Base-by-base conservation (phyloP, 1,284 basidiomycete species). In the Rugosomyces carneus region DNA sequence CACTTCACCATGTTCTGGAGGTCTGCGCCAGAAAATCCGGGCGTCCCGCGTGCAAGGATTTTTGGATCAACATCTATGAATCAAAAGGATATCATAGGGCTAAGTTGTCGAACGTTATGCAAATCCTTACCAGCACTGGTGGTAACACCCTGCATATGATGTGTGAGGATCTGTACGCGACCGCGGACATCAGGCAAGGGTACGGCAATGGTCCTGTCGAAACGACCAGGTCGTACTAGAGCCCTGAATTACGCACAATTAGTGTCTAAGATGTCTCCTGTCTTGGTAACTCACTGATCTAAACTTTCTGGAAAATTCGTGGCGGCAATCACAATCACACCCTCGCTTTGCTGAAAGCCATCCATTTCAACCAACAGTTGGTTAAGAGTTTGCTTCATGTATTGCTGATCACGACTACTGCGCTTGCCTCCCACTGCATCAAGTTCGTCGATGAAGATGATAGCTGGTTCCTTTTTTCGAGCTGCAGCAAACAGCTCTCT, bases 401-500 rank as follows among this genome's bases (percentile, higher is more conserved):
- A 89, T 58, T 89, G 85, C 58, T 89, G 88, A 59, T 97, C 93
- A 53, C 88, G 83, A 45, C 80, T 82, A 52, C 81, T 89, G 39
- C 95, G 84, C 68, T 95, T 97, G 13, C 92, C 90, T 42, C 96
- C 92, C 49, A 95, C 88, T 5, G 92, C 93, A 60, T 95, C 92
- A 31, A 95, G 69, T 61, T 95, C 92, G 58, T 95, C 92, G 57
- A 95, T 95, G 65, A 95, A 95, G 53, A 95, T 92, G 63, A 95
- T 95, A 44, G 84, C 90, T 1, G 96, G 95, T 48, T 95, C 82
- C 62, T 93, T 92, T 68, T 96, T 95, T 49, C 93, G 82, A 15
- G 96, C 96, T 8, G 93, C 84, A 19, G 89, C 86, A 59, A 99
- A 99, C 6, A 99, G 80, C 54, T 99, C 96, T 31, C 96, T 81